phyloP scores from a whole-genome alignment of 495 filamentous ascomycete genomes.

The Neurospora terricola region DNA sequence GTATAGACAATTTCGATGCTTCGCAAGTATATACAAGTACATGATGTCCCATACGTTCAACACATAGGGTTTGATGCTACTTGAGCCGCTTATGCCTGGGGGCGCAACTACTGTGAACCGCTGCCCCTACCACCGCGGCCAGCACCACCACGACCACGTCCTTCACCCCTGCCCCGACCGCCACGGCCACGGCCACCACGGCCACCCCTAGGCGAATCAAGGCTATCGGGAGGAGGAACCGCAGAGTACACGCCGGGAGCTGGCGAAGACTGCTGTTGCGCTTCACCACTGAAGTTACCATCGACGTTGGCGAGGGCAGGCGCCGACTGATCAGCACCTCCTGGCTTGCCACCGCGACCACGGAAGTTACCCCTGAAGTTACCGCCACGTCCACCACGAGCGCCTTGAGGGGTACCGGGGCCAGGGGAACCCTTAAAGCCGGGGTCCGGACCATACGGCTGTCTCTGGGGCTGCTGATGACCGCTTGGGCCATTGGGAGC shows the following conservation, averaged over 20 bases:
- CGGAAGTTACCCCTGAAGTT: constrained; percentile 19
- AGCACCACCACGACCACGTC: constrained; percentile 15
- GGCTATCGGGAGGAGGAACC: constrained; percentile 66
- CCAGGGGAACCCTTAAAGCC: constrained; percentile 5
- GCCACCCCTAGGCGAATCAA: constrained; percentile 49
- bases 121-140: constrained; percentile 7
- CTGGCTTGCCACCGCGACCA: constrained; percentile 23
- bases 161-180: constrained; percentile 19
- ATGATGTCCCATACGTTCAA: neutral
- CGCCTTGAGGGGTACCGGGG: constrained; percentile 6
- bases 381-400: constrained; percentile 27
- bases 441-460: constrained; percentile 6
- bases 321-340: constrained; percentile 16
- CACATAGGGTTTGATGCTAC: neutral
- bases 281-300: neutral
- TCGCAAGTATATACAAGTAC: neutral
- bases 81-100: neutral
- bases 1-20: neutral
- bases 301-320: constrained; percentile 16
- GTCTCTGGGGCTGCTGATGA: constrained; percentile 12
- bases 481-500: constrained; percentile 1
- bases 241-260: constrained; percentile 45
- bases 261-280: constrained; percentile 5
- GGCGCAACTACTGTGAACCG: neutral
- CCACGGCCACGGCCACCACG: constrained; percentile 38